phyloP scores from a whole-genome alignment of 148 eudicot species.

The Suaeda aralocaspica region DNA sequence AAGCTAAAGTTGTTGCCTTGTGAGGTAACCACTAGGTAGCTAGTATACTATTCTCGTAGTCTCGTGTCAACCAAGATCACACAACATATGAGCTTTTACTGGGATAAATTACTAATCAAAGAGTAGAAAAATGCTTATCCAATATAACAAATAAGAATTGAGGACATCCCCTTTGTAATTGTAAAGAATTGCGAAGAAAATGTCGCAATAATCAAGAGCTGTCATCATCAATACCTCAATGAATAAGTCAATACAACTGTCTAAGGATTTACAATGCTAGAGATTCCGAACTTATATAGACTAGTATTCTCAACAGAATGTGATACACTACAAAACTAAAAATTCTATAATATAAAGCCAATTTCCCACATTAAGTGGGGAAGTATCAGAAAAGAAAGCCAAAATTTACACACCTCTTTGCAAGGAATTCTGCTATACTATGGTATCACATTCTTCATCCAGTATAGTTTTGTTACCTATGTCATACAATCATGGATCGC shows the following conservation, averaged over 20 bases:
- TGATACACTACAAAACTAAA: slow-evolving; percentile 4
- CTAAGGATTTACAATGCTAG: neutral
- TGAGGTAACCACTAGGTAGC: too few relatives aligned
- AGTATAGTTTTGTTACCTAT: neutral
- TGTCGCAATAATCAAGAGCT: neutral
- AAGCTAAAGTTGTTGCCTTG: too few relatives aligned
- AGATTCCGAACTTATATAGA: neutral
- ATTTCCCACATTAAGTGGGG: neutral
- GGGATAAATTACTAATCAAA: neutral
- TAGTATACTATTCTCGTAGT: too few relatives aligned
- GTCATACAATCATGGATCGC: slow-evolving; percentile 1
- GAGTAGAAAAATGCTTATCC: neutral
- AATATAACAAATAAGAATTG: neutral
- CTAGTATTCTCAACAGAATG: neutral
- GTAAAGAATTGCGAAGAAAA: too few relatives aligned
- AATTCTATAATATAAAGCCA: neutral
- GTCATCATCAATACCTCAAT: neutral
- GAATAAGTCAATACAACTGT: neutral
- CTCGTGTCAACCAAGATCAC: too few relatives aligned
- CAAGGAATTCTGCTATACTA: slow-evolving; percentile 1
- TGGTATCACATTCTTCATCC: neutral
- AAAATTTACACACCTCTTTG: slow-evolving; percentile 15
- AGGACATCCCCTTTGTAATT: neutral
- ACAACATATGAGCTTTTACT: neutral
- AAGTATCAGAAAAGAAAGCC: neutral